These are phyloP conservation scores for Stentor coeruleus DNA, from an alignment of 73 alveolate species.

Conservation along the genomic window DNA sequence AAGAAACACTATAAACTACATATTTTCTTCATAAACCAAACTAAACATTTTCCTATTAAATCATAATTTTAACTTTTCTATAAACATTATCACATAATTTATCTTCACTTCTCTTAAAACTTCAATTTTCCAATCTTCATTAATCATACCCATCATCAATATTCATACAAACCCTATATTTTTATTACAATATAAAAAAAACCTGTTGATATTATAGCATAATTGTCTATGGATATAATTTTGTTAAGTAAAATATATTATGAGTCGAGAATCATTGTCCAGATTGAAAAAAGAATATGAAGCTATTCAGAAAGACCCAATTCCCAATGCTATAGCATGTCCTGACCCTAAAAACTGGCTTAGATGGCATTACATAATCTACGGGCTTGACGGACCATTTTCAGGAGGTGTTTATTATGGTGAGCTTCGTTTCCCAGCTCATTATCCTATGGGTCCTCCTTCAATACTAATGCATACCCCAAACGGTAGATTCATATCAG, in stretches of 20 bases:
- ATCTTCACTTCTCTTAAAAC: no score
- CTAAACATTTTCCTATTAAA: neutral
- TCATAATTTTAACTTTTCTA: neutral
- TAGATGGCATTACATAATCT: slow-evolving; percentile 14
- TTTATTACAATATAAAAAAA: neutral
- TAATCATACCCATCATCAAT: no score
- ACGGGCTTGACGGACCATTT: slow-evolving; percentile 7
- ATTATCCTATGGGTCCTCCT: slow-evolving; percentile 39
- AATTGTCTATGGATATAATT: no score
- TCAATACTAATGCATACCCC: slow-evolving; percentile 29
- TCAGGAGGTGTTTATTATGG: slow-evolving; percentile 27
- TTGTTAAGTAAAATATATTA: neutral
- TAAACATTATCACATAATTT: neutral
- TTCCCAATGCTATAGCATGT: neutral
- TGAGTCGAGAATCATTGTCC: neutral
- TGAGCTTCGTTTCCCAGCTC: neutral
- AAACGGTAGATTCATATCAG: slow-evolving; percentile 12
- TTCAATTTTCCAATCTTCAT: no score
- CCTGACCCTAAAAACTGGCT: slow-evolving; percentile 25
- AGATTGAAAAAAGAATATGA: neutral
- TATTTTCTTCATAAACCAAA: neutral
- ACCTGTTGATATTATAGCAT: no score
- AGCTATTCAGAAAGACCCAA: neutral
- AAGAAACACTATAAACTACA: neutral
- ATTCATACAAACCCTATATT: no score